These are phyloP conservation scores for Hylodesmum podocarpum DNA, from an alignment of 306 rosid species.

Conservation along the genomic window DNA sequence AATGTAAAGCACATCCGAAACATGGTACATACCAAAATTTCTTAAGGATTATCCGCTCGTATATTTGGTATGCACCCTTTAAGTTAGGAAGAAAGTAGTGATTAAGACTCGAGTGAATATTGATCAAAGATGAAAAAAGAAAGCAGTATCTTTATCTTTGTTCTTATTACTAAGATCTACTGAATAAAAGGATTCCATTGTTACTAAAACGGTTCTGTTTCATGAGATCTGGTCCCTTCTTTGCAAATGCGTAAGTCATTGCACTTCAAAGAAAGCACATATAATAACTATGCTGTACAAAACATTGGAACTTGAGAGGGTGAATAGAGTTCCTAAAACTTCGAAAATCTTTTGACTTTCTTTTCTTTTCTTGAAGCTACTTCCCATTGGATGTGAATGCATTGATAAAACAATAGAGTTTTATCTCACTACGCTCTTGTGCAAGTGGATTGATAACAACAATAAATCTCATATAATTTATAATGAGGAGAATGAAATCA, in stretches of 20 bases:
- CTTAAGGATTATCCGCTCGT: background rate
- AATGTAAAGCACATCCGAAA: slow-evolving; percentile 16
- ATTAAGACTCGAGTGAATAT: background rate
- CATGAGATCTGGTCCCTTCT: background rate
- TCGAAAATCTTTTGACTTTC: background rate
- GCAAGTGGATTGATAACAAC: background rate
- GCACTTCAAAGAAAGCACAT: background rate
- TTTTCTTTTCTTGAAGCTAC: background rate
- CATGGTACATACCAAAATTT: slow-evolving; percentile 12
- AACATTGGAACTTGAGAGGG: background rate
- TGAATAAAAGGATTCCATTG: background rate
- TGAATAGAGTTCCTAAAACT: background rate
- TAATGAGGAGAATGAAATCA: background rate
- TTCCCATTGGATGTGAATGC: background rate
- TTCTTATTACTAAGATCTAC: background rate
- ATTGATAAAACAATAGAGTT: too few relatives aligned
- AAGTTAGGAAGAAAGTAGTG: background rate
- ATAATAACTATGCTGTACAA: background rate
- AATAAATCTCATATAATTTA: background rate
- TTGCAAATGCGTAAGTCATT: background rate
- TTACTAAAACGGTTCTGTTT: background rate
- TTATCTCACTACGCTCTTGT: too few relatives aligned
- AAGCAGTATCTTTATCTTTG: background rate
- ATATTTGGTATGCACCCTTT: background rate
- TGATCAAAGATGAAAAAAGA: background rate